Evolutionary conservation across 2,329 filamentous ascomycete genomes (phyloP), one percentile per base, ranked within the genome.

Genomic region (Alternaria conjuncta): DNA sequence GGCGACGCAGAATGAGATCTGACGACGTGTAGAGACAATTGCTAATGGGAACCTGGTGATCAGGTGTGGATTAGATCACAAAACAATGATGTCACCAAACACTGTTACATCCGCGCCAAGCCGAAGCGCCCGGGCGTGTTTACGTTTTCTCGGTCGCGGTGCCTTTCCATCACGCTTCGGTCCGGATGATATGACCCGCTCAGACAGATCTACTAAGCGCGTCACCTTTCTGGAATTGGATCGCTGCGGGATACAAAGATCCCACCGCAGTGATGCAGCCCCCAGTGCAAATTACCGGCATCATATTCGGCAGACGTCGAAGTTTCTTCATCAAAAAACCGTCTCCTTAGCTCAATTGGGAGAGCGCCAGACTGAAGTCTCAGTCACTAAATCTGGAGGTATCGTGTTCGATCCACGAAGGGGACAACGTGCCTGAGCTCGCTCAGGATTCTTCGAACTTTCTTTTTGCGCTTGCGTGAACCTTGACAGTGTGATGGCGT

Each of bases 341-440:
- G 71, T 72, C 70, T 70, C 70, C 71, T 72, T 73, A 73, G 71
- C 71, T 73, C 71, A 73, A 70, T 72, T 73, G 71, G 71, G 71
- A 73, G 71, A 73, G 71, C 71, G 71, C 71, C 71, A 73, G 71
- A 73, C 71, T 73, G 71, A 73, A 73, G 71, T 71, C 61, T 71
- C 70, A 65, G 71, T 73, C 71, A 71, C 57, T 70, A 71, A 70
- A 73, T 73, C 71, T 73, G 71, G 71, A 72, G 71, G 71, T 73
- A 71, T 71, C 69, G 71, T 69, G 71, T 73, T 73, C 71, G 71
- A 73, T 73, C 71, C 71, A 70, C 71, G 69, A 71, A 72, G 71
- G 70, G 70, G 71, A 72, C 71, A 73, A 58, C 66, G 57, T 67
- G 65, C 66, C 45, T 64, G 57, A 41, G 62, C 46, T 58, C 51